These are phyloP conservation scores for Herpotrichia juniperi DNA, from an alignment of 2,329 filamentous ascomycete species.

Conservation along the genomic window DNA sequence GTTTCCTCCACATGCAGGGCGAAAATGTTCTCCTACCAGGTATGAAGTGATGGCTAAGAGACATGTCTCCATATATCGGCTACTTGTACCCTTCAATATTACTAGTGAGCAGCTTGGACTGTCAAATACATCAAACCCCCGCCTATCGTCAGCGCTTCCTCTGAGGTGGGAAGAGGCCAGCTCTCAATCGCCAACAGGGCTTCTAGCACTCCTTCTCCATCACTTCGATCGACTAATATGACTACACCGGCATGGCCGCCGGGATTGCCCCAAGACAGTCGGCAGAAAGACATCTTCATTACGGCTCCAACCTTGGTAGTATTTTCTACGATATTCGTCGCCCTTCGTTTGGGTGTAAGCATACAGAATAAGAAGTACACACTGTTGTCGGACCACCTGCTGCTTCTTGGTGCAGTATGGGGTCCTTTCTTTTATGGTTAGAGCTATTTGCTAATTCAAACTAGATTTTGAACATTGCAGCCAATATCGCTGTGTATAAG, in stretches of 20 bases:
- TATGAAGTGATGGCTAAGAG: not conserved
- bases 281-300: slow-evolving; percentile 28
- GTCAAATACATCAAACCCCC: not conserved
- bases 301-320: slow-evolving; percentile 25
- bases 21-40: not conserved
- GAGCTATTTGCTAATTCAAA: not conserved
- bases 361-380: slow-evolving; percentile 27
- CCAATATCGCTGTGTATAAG: slow-evolving; percentile 22
- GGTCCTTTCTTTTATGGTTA: slow-evolving; percentile 8
- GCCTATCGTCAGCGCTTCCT: not conserved
- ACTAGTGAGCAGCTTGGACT: not conserved
- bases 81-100: not conserved
- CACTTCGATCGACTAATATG: slow-evolving; percentile 17
- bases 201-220: not conserved
- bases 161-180: not conserved
- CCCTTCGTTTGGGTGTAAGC: slow-evolving; percentile 24
- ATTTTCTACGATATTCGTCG: slow-evolving; percentile 31
- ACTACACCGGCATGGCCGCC: slow-evolving; percentile 8
- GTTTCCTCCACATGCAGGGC: not conserved
- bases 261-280: slow-evolving; percentile 26
- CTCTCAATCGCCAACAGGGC: not conserved
- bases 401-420: not conserved
- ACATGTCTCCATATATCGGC: not conserved
- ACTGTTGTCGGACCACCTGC: slow-evolving; percentile 29
- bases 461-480: slow-evolving; percentile 27